Evolutionary conservation across 768 basidiomycete genomes (phyloP), one percentile per base, ranked within the genome.

Genomic region (Serendipita indica): DNA sequence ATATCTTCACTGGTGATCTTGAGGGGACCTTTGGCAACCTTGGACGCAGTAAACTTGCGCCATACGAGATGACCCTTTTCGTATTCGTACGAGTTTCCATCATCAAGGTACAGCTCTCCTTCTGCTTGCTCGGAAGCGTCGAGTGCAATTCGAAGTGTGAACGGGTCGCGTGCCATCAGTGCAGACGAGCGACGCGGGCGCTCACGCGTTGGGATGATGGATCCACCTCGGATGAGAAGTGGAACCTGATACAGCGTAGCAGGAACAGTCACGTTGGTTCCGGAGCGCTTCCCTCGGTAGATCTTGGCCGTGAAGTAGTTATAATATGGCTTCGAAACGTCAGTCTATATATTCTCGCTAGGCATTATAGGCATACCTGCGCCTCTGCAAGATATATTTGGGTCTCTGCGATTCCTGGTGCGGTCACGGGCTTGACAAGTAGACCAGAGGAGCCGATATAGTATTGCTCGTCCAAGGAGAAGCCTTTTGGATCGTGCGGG

Each of bases 41-140:
- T 75, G 18, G 66, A 65, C 25, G 89, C 83, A 25, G 65, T 65
- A 66, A 93, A 89, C 61, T 76, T 73, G 58, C 89, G 82, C 89
- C 89, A 93, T 60, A 96, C 74, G 67, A 88, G 80, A 60, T 90
- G 75, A 30, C 96, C 96, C 3, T 77, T 67, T 60, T 78, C 72
- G 70, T 92, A 83, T 3, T 76, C 72, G 69, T 82, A 98, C 0
- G 84, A 79, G 57, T 84, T 85, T 13, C 96, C 96, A 64, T 98
- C 96, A 68, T 99, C 96, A 59, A 94, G 79, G 71, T 98, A 99
- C 34, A 99, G 75, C 66, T 93, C 88, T 34, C 96, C 96, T 1
- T 66, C 68, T 0, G 93, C 93, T 30, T 63, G 66, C 27, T 72
- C 70, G 1, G 72, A 66, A 46, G 80, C 79, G 70, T 78, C 78